Conservation (phyloP, 768 basidiomycete genomes). For the Boletus edulis region DNA sequence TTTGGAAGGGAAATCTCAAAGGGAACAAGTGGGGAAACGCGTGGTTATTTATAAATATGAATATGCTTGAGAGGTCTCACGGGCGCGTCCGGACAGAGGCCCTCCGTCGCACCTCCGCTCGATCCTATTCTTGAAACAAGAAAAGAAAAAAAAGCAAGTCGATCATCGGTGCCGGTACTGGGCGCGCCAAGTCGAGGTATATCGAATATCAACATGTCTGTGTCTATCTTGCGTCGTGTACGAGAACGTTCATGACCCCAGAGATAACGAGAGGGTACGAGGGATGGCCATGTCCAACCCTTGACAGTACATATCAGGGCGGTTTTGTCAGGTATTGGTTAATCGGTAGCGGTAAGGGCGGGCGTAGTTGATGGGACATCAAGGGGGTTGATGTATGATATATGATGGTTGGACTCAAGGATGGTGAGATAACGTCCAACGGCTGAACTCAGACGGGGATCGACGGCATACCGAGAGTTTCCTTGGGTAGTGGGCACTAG, state of each 20-base stretch:
- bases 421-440: constrained; percentile 3
- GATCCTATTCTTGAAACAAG: neutral
- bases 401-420: neutral
- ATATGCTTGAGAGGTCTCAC: too few species aligned
- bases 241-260: too few species aligned
- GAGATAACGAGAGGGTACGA: neutral
- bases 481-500: neutral
- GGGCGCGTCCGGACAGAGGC: neutral
- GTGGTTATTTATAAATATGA: too few species aligned
- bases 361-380: neutral
- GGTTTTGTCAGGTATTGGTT: neutral
- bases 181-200: neutral
- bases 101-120: constrained; percentile 13
- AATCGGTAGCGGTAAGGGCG: neutral
- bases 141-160: neutral
- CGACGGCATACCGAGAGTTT: constrained; percentile 9
- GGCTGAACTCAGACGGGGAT: neutral
- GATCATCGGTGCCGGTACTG: neutral
- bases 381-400: neutral
- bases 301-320: neutral
- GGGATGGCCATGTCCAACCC: neutral
- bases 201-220: neutral
- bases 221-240: too few species aligned
- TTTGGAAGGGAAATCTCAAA: neutral
- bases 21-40: neutral